Base-by-base conservation (phyloP, 1,284 basidiomycete genomes). In the Boletellus sp. region DNA sequence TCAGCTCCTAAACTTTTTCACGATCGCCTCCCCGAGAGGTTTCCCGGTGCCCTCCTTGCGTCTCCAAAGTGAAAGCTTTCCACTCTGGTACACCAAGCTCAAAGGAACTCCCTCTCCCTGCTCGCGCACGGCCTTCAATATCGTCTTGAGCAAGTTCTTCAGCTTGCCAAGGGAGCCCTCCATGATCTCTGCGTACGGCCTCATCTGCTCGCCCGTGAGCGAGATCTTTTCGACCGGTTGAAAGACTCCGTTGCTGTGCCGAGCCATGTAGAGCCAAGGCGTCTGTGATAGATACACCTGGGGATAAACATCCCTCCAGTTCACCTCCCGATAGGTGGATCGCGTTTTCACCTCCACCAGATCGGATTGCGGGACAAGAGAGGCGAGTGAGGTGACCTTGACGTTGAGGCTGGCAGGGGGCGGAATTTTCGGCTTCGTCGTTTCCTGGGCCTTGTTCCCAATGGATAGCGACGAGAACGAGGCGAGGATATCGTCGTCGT, bases 211-310 rank as follows among this genome's bases (percentile, higher is more conserved):
- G 13, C 61, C 39, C n/a, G 50, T 60, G 30, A 71, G 57, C 38
- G 59, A 47, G 15, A 65, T 48, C 48, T 66, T 69, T 15, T 67
- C 58, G 4, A 71, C 58, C 2, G 58, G 57, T 19, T 59, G 42
- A 51, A 74, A 76, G 3, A 8, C 45, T 7, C 74, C 74, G 2
- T 51, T 26, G 5, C 43, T 51, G 51, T 76, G 74, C 40, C 57
- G 59, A 2, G 71, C 75, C 49, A 74, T 47, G 44, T 70, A 69
- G 24, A 74, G 56, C 52, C 61, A 63, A 4, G 63, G 57, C 4
- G 71, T 77, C 54, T 76, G 73, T 7, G 74, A 72, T 18, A 78
- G 57, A 52, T 63, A 74, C 21, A 76, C 45, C 55, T 77, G 74
- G 1, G 72, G 66, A 58, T 73, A 75, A 5, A 64, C 57, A 3